phyloP scores from a whole-genome alignment of 1,284 basidiomycete genomes.

The Athelia psychrophila region DNA sequence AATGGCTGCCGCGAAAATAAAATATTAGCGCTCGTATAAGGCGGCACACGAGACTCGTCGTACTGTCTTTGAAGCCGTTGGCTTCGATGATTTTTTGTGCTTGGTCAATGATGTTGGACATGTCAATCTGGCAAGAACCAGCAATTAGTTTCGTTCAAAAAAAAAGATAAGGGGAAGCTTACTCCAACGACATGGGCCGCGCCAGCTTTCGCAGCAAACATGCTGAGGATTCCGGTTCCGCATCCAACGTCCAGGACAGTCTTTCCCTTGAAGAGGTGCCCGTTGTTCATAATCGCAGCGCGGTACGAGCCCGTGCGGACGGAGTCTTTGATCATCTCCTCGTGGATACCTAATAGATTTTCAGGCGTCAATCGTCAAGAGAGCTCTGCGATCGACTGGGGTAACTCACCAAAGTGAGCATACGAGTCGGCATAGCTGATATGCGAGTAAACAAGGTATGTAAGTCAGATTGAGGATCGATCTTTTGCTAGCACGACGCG shows the following conservation, averaged over 20 bases:
- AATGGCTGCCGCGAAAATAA: slow-evolving; percentile 57
- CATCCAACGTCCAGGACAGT: slow-evolving; percentile 98
- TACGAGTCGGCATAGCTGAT: slow-evolving; percentile 87
- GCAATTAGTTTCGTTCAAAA: slow-evolving; percentile 1
- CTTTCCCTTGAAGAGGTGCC: slow-evolving; percentile 95
- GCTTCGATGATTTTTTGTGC: slow-evolving; percentile 95
- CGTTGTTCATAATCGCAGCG: slow-evolving; percentile 92
- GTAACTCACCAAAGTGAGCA: slow-evolving; percentile 81
- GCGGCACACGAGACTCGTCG: slow-evolving; percentile 32
- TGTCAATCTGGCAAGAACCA: slow-evolving; percentile 76
- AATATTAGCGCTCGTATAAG: neutral
- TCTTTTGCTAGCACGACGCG: slow-evolving; percentile 2
- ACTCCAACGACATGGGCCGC: slow-evolving; percentile 95
- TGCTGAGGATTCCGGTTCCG: slow-evolving; percentile 97
- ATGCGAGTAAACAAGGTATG: slow-evolving; percentile 24
- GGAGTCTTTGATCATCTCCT: slow-evolving; percentile 98
- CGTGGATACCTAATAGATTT: slow-evolving; percentile 76
- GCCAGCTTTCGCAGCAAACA: slow-evolving; percentile 99
- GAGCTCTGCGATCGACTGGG: too few species aligned
- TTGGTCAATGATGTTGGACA: slow-evolving; percentile 99
- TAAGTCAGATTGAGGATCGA: slow-evolving; percentile 22
- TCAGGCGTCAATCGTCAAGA: too few species aligned
- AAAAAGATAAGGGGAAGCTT: slow-evolving; percentile 24
- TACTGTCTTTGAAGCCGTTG: slow-evolving; percentile 94
- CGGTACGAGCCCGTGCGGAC: slow-evolving; percentile 97